A percentile compares a stretch with the other conserved stretches of the same genome.
Conservation (phyloP, 2,329 filamentous ascomycete species). For the Tolypocladium inflatum region DNA sequence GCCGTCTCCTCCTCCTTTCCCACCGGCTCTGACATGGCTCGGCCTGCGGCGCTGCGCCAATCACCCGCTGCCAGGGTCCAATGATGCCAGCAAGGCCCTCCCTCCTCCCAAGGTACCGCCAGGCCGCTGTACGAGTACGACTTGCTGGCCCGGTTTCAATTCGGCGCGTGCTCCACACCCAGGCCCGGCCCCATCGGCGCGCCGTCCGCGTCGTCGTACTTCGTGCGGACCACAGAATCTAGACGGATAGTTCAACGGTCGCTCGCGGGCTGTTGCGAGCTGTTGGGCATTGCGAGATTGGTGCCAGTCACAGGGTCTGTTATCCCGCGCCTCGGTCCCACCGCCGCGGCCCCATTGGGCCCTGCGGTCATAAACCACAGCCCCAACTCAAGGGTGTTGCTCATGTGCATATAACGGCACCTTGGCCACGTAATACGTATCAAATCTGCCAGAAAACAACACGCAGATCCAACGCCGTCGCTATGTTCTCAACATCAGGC, state of each 20-base stretch:
- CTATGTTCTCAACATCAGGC: neutral
- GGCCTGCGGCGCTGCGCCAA: neutral
- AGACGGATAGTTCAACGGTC: neutral
- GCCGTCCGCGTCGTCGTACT: too few species aligned
- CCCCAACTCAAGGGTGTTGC: neutral
- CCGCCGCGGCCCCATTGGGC: neutral
- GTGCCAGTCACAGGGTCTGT: neutral
- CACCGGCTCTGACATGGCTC: neutral
- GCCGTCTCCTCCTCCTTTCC: neutral
- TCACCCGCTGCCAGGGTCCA: neutral
- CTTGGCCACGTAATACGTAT: neutral
- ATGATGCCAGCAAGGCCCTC: neutral
- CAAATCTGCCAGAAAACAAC: neutral
- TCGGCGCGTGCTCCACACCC: too few species aligned
- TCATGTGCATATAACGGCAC: neutral
- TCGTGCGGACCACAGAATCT: neutral
- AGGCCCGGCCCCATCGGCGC: neutral
- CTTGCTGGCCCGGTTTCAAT: too few species aligned
- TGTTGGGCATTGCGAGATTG: neutral
- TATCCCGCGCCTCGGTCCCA: neutral
- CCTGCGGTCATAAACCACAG: neutral
- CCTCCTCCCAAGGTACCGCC: too few species aligned
- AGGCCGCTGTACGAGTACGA: too few species aligned
- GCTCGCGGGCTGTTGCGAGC: neutral
- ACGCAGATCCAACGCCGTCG: constrained; percentile 1